Evolutionary conservation across 768 basidiomycete genomes (phyloP), one percentile per base, ranked within the genome.

Genomic region (Sporobolomyces pararoseus): DNA sequence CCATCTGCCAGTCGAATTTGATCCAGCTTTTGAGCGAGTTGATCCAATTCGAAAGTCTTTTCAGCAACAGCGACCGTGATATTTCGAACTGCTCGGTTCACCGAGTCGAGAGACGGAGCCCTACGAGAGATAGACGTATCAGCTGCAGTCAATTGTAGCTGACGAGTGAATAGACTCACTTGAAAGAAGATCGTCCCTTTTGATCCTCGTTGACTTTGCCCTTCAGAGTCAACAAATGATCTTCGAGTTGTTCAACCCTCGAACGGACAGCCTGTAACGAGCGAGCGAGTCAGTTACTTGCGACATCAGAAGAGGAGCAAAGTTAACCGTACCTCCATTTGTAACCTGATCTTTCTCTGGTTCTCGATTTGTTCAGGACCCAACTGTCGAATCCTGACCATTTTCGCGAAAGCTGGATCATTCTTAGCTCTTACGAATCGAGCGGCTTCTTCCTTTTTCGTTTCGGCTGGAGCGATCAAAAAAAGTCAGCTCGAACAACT

Each of bases 321-420:
- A 9, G 23, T 39, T 21, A 23, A 6, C 21, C 46, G 46, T 73
- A 91, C 92, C 77, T 88, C 82, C 44, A 74, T 53, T 35, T 70
- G 90, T 73, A 87, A 85, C 37, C 91, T 84, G 32, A 97, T 80
- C 63, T 87, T 86, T 2, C 83, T 85, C 77, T 94, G 93, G 1
- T 86, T 88, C 77, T 94, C 91, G 19, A 87, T 82, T 76, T 92
- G 88, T 76, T 97, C 91, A 0, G 95, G 91, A 17, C 88, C 88
- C n/a, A 93, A 77, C n/a, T 88, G 86, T 54, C 89, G 83, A 4
- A 85, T 82, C 76, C 85, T 86, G 62, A 90, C 80, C 82, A 88
- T 85, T 75, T 86, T 88, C 14, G 86, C 84, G 78, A 94, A 90
- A 0, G 88, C 88, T 4, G 86, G 84, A 76, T 97, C 92, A 35